Conservation (phyloP, 202 grass and related monocot species). For the Panicum virgatum region DNA sequence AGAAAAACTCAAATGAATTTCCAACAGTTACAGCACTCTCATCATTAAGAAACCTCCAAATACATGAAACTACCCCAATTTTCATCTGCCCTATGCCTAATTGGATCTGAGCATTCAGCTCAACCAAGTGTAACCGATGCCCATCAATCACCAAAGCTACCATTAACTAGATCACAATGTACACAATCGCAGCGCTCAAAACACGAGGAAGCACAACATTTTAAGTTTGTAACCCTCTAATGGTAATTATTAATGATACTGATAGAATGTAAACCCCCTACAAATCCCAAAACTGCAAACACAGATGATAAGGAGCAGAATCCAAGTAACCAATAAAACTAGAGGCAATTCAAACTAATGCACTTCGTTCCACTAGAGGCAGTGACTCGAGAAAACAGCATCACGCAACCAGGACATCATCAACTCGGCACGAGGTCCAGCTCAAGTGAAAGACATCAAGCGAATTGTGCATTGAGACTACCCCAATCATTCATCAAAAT, state of each 20-base stretch:
- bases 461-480: background rate
- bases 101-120: constrained; percentile 13
- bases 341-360: constrained; percentile 21
- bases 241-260: background rate
- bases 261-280: background rate
- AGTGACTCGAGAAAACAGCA: background rate
- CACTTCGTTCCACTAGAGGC: background rate
- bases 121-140: background rate
- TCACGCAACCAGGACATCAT: background rate
- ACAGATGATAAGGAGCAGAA: background rate
- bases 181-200: background rate
- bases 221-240: background rate
- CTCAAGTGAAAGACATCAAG: constrained; percentile 8
- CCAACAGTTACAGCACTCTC: background rate
- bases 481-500: background rate
- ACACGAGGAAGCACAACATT: background rate
- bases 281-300: background rate
- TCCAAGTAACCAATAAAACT: background rate
- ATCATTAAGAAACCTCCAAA: constrained; percentile 4
- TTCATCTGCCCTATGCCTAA: constrained; percentile 4
- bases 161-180: background rate
- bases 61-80: constrained; percentile 6
- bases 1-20: constrained; percentile 14
- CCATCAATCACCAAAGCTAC: background rate
- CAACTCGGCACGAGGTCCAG: background rate